phyloP scores from a whole-genome alignment of 192 early-diverging fungal species.

The Pilaira anomala region DNA sequence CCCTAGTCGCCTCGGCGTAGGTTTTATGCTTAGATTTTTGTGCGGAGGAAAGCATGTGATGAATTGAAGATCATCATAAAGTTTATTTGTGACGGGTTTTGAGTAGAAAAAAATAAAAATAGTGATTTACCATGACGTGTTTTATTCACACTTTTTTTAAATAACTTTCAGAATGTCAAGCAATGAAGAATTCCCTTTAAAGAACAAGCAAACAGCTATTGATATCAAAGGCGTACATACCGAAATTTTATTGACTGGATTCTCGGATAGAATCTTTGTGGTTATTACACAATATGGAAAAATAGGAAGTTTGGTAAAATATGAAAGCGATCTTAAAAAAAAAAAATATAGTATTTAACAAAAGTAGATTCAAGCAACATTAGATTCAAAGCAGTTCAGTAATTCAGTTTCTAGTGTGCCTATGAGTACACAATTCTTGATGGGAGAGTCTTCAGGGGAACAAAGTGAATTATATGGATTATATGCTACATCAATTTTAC shows the following conservation, averaged over 20 bases:
- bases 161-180: conserved; percentile 5
- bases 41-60: no score
- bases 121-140: no score
- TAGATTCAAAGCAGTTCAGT: conserved; percentile 38
- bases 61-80: no score
- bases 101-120: no score
- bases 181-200: conserved; percentile 41
- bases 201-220: conserved; percentile 43
- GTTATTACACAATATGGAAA: conserved; percentile 51
- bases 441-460: conserved; percentile 39
- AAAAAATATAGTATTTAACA: background rate
- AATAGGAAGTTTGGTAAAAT: conserved; percentile 51
- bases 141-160: background rate
- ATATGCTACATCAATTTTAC: conserved; percentile 51
- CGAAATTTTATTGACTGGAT: conserved; percentile 48
- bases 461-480: conserved; percentile 45
- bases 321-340: conserved; percentile 15
- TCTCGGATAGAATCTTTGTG: conserved; percentile 50
- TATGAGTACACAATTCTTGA: conserved; percentile 40
- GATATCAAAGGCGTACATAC: conserved; percentile 44
- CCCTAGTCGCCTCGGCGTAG: no score
- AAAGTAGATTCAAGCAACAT: conserved; percentile 41
- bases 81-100: no score
- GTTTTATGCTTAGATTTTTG: no score
- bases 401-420: conserved; percentile 26